Conservation (phyloP, 2,329 filamentous ascomycete genomes). For the Aspergillus clavatus region DNA sequence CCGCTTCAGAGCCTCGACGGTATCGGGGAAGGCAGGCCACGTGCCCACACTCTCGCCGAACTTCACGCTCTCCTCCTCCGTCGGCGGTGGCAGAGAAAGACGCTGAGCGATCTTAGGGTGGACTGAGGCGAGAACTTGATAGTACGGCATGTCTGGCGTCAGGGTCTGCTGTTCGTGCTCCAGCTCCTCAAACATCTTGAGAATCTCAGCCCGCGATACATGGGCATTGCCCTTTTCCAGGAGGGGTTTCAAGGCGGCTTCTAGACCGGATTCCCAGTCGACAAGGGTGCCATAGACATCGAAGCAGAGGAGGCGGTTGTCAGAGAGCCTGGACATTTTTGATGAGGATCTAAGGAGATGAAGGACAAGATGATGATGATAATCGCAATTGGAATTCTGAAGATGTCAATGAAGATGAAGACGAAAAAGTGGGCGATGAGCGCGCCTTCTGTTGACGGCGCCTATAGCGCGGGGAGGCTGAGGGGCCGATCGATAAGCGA, state of each 20-base stretch:
- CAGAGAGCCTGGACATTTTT: conserved; percentile 25
- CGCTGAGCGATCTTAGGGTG: conserved; percentile 33
- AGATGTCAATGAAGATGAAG: no score
- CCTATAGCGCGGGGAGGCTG: no score
- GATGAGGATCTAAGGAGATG: background rate
- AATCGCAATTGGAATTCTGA: no score
- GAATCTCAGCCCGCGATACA: conserved; percentile 21
- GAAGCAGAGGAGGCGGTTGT: conserved; percentile 59
- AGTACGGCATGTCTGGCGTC: conserved; percentile 57
- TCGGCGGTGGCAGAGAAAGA: conserved; percentile 19
- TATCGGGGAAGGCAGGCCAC: conserved; percentile 57
- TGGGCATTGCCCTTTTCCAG: conserved; percentile 39
- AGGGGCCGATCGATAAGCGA: no score
- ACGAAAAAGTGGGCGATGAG: no score
- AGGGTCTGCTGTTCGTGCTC: conserved; percentile 48
- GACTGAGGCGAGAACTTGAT: conserved; percentile 51
- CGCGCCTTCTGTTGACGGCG: no score
- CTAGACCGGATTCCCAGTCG: conserved; percentile 69
- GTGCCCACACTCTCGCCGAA: conserved; percentile 48
- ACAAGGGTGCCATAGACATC: conserved; percentile 77
- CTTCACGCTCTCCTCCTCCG: conserved; percentile 33
- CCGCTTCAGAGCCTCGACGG: conserved; percentile 48
- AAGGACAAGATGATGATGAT: background rate
- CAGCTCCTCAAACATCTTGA: conserved; percentile 23
- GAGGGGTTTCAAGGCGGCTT: conserved; percentile 46